These are phyloP conservation scores for Hymenoscyphus occultus DNA, from an alignment of 2,329 filamentous ascomycete genomes.

Conservation along the genomic window DNA sequence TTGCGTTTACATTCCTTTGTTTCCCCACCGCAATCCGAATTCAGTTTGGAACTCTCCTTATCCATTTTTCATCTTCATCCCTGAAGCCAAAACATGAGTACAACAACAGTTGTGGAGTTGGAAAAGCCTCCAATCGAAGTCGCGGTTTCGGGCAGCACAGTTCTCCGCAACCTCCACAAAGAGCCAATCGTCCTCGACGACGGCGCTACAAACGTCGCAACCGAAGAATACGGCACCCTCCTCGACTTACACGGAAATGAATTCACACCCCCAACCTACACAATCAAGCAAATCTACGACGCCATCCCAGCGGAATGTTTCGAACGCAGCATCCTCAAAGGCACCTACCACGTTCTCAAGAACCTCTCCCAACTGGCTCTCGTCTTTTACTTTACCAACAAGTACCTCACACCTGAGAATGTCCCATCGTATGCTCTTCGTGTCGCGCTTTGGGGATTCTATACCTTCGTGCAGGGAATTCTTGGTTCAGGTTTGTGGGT, in stretches of 20 bases:
- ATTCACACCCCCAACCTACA: conserved; percentile 91
- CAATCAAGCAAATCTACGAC: conserved; percentile 95
- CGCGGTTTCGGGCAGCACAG: conserved; percentile 51
- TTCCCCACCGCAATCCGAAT: not conserved
- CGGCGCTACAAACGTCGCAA: conserved; percentile 73
- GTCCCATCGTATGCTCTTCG: conserved; percentile 69
- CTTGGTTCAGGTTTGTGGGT: conserved; percentile 96
- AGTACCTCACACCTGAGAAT: conserved; percentile 80
- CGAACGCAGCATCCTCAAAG: conserved; percentile 73
- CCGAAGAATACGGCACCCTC: conserved; percentile 60
- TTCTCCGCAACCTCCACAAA: conserved; percentile 60
- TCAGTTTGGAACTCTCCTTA: not conserved
- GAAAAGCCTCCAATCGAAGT: conserved; percentile 12
- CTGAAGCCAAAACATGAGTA: not conserved
- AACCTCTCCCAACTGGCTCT: conserved; percentile 69
- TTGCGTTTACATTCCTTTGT: not conserved
- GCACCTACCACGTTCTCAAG: conserved; percentile 79
- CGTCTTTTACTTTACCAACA: conserved; percentile 87
- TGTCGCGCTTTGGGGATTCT: conserved; percentile 59
- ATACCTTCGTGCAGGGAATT: conserved; percentile 79
- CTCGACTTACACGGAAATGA: conserved; percentile 92
- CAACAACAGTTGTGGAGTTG: not conserved
- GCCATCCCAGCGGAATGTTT: conserved; percentile 98
- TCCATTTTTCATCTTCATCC: not conserved
- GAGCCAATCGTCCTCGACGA: conserved; percentile 69